Conservation (phyloP, 2,329 filamentous ascomycete species). For the Dothistroma pini region DNA sequence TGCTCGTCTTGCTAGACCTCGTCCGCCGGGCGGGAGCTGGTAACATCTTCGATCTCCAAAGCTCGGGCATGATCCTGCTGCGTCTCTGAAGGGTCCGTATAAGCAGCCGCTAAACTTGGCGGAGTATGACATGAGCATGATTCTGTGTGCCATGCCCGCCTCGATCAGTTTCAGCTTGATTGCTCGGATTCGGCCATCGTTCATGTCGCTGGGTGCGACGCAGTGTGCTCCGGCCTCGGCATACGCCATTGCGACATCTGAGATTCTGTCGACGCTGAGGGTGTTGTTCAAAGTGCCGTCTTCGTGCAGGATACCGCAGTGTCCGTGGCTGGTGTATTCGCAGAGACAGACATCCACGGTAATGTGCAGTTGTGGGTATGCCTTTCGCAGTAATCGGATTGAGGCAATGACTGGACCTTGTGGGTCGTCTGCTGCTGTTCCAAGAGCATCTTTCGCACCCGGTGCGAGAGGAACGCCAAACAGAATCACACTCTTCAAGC, state of each 20-base stretch:
- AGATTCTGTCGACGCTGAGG: conserved; percentile 89
- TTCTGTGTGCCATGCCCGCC: conserved; percentile 84
- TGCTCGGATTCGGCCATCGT: conserved; percentile 92
- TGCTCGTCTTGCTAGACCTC: conserved; percentile 84
- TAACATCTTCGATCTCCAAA: conserved; percentile 97
- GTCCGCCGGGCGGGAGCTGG: conserved; percentile 87
- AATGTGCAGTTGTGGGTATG: conserved; percentile 89
- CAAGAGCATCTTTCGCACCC: conserved; percentile 81
- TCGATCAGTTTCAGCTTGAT: conserved; percentile 99
- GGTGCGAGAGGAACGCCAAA: conserved; percentile 88
- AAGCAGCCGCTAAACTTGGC: conserved; percentile 97
- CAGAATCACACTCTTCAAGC: conserved; percentile 86
- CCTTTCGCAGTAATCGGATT: conserved; percentile 77
- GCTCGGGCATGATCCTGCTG: conserved; percentile 82
- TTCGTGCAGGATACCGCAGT: conserved; percentile 92
- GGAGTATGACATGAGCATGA: conserved; percentile 94
- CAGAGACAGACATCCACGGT: conserved; percentile 92
- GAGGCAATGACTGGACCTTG: conserved; percentile 84
- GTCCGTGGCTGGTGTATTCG: conserved; percentile 97
- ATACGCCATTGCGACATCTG: conserved; percentile 96
- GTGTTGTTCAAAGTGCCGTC: conserved; percentile 92
- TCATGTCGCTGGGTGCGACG: conserved; percentile 98
- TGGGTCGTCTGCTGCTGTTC: conserved; percentile 89
- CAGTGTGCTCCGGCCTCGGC: conserved; percentile 95
- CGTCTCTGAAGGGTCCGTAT: conserved; percentile 96